Base-by-base conservation (phyloP, 805 yeast species). In the Teunomyces kruisii region DNA sequence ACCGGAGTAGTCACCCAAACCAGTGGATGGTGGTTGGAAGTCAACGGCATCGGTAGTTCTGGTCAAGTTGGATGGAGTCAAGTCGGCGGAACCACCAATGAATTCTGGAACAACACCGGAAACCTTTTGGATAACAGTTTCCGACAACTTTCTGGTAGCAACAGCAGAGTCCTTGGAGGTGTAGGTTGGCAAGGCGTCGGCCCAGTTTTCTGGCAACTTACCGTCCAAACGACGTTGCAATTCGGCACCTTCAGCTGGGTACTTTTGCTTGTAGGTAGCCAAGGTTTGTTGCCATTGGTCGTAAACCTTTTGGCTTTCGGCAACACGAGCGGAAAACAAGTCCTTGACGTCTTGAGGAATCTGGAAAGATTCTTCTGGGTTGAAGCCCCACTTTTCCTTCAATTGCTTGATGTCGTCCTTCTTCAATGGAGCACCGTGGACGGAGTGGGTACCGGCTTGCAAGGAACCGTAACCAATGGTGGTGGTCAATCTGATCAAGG, bases 51-150 rank as follows among this genome's bases (percentile, higher is more conserved):
- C 84, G 59, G 79, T 67, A 78, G 92, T 81, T 79, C 94, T 83
- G 63, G 98, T 91, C 76, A 89, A 80, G 81, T 92, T 94, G 46
- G 98, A 92, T 56, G 96, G 95, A 47, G 98, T 92, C 75, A 92
- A 81, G 74, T 92, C 99, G 48, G 99, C 99, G 55, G 98, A 91
- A 64, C 99, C 99, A 75, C 97, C 97, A 63, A 92, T 74, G 53
- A 92, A 74, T 78, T 90, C 97, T 45, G 98, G 98, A 43, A 92
- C 55, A 38, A 57, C 79, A 22, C 76, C 78, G 58, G 78, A 76
- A 58, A 92, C 69, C 53, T 74, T 70, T 56, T 78, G 75, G 60
- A 92, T 74, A 32, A 84, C 88, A 56, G 76, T 76, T 78, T 92
- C 97, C 43, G 96, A 86, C 62, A 90, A 77, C 79, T 92, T 92